These are phyloP conservation scores for Erodium texanum DNA, from an alignment of 441 rosid genomes.

Conservation along the genomic window DNA sequence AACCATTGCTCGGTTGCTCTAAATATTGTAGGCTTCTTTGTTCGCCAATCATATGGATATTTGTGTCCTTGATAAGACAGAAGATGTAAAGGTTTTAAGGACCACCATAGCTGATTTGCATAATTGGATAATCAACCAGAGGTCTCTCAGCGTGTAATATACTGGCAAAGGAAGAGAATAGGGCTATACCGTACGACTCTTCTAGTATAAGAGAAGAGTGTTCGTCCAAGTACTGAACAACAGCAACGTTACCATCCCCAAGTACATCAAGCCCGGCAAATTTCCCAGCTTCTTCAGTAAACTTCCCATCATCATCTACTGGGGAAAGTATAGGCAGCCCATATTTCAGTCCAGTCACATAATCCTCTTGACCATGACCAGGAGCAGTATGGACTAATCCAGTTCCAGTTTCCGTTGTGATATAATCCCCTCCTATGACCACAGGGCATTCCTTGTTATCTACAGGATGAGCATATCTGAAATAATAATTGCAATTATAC, in stretches of 20 bases:
- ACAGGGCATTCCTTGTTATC: conserved; percentile 72
- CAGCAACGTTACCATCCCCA: conserved; percentile 82
- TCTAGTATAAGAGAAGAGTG: conserved; percentile 68
- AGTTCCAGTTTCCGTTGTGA: conserved; percentile 97
- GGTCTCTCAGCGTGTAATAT: background rate
- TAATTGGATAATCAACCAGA: background rate
- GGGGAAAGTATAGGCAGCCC: conserved; percentile 79
- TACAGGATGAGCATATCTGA: conserved; percentile 81
- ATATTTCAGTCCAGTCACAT: conserved; percentile 77
- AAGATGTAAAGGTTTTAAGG: conserved; percentile 15
- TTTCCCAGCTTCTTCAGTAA: conserved; percentile 83
- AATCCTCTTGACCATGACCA: conserved; percentile 98
- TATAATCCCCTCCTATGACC: conserved; percentile 89
- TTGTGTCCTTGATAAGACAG: conserved; percentile 55
- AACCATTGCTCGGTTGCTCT: conserved; percentile 99
- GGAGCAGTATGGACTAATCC: conserved; percentile 99
- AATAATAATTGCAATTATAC: conserved; percentile 25
- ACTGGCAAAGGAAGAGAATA: background rate
- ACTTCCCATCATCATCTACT: conserved; percentile 84
- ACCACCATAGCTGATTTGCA: conserved; percentile 17
- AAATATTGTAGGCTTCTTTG: conserved; percentile 90
- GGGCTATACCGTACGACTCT: conserved; percentile 71
- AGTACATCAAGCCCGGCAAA: conserved; percentile 92
- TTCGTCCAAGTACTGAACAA: conserved; percentile 68
- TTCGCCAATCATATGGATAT: conserved; percentile 98